phyloP scores from a whole-genome alignment of 108 stramenopile species.

The Thalassiosira profunda region DNA sequence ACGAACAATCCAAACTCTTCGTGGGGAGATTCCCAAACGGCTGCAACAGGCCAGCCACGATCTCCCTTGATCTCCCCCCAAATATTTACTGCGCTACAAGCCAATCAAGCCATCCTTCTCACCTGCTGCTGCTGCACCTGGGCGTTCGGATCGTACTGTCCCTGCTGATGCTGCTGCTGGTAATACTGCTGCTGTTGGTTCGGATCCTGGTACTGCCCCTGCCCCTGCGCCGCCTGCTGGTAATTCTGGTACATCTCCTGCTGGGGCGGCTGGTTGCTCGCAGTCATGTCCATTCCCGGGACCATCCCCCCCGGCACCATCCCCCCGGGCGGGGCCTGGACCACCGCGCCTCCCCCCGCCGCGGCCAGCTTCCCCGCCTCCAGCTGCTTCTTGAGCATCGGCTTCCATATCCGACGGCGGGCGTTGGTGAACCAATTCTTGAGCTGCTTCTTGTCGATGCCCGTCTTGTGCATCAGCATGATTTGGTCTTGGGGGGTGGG shows the following conservation, averaged over 20 bases:
- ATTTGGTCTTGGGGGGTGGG: constrained; percentile 93
- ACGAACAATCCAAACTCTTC: neutral
- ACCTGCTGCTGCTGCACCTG: constrained; percentile 41
- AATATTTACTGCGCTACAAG: too few relatives aligned
- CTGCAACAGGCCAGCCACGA: too few relatives aligned
- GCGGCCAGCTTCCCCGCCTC: constrained; percentile 85
- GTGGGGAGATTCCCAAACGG: neutral
- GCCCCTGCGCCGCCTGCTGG: constrained; percentile 36
- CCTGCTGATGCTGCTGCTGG: constrained; percentile 35
- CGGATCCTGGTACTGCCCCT: constrained; percentile 46
- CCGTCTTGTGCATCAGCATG: constrained; percentile 94
- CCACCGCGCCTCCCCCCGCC: constrained; percentile 51
- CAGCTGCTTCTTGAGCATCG: constrained; percentile 92
- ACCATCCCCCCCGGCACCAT: constrained; percentile 63
- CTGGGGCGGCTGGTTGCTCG: neutral
- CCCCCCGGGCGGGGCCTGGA: constrained; percentile 22
- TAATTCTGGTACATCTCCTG: constrained; percentile 48
- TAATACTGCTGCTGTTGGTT: constrained; percentile 37
- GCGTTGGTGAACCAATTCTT: constrained; percentile 99
- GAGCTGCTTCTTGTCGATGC: constrained; percentile 95
- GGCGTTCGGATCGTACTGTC: constrained; percentile 6
- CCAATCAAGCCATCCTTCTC: neutral
- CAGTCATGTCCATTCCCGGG: constrained; percentile 38
- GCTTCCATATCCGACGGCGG: constrained; percentile 95
- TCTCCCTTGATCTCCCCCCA: neutral